Evolutionary conservation across 352 stramenopile species (phyloP).

Genomic region (Halophytophthora batemanensis): DNA sequence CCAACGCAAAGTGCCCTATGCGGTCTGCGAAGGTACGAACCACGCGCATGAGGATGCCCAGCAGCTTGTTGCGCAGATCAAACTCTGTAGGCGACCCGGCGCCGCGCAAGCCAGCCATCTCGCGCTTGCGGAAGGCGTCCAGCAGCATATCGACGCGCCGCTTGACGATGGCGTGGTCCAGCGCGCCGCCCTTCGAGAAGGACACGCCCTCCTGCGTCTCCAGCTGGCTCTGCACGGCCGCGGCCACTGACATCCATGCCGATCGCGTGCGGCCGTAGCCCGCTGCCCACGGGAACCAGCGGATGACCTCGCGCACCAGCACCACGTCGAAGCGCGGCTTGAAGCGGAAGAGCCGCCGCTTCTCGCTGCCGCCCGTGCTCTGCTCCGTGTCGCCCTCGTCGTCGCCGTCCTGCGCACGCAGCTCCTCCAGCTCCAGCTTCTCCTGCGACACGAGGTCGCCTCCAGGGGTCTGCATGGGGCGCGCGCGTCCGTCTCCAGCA

Average conservation of each 20-base stretch:
- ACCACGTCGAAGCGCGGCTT: slow-evolving; percentile 35
- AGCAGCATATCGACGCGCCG: slow-evolving; percentile 38
- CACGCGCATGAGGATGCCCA: slow-evolving; percentile 28
- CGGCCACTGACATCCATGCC: slow-evolving; percentile 33
- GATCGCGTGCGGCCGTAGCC: slow-evolving; percentile 39
- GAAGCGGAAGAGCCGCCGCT: slow-evolving; percentile 40
- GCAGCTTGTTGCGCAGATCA: slow-evolving; percentile 35
- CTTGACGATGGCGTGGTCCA: slow-evolving; percentile 40
- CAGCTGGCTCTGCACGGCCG: slow-evolving; percentile 23
- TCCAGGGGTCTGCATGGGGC: too few relatives aligned
- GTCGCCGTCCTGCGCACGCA: slow-evolving; percentile 7
- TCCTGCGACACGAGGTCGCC: too few relatives aligned
- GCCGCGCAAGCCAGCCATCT: slow-evolving; percentile 32
- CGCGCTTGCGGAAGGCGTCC: slow-evolving; percentile 33
- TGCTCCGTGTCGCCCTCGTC: slow-evolving; percentile 23
- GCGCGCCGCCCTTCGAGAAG: slow-evolving; percentile 17
- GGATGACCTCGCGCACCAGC: slow-evolving; percentile 38
- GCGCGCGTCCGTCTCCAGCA: too few relatives aligned
- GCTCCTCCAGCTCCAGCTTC: slow-evolving; percentile 19
- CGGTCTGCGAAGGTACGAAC: slow-evolving; percentile 5
- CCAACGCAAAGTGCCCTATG: too few relatives aligned
- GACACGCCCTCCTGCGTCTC: slow-evolving; percentile 20
- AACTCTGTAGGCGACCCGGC: slow-evolving; percentile 31
- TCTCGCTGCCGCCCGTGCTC: slow-evolving; percentile 6
- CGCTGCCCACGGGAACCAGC: slow-evolving; percentile 36